Evolutionary conservation across 768 basidiomycete species (phyloP), one percentile per base, ranked within the genome.

Genomic region (Termitomyces sp.): DNA sequence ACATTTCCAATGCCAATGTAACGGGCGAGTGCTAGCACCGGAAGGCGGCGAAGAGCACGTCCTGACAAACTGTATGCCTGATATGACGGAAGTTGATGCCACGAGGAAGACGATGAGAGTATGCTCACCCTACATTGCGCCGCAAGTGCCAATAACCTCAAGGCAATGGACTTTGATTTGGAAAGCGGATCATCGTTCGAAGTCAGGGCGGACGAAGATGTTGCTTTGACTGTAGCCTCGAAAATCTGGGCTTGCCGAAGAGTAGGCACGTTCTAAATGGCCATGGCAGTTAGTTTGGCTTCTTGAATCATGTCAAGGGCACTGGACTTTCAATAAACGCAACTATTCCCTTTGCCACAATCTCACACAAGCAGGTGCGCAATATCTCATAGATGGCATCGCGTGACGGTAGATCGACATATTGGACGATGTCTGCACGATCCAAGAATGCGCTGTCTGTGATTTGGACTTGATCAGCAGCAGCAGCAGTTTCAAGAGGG

Each of bases 381-480:
- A 98, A 76, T 65, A 99, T 98, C 73, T 94, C 91, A 75, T 97
- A 98, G 51, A 98, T 84, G 0, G 95, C 97, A 64, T 95, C 91
- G 16, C 89, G 84, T 6, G 95, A 88, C 1, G 97, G 97, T 7
- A 94, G 81, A 65, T 95, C 96, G 20, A 98, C 83, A 68, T 94
- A 97, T 78, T 96, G 96, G 20, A 97, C 86, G 53, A 98, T 94
- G 68, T 99, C 97, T 9, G 96, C 97, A 44, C 97, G 89, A 70
- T 98, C 97, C 52, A 98, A 87, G 71, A 98, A 98, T 4, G 96
- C 97, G 54, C 86, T 87, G 68, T 99, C 96, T 98, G 49, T 55
- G 54, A 20, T 7, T 8, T 52, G 9, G 12, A 38, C 53, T 42
- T 54, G 18, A 42, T 54, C 7, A 51, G 38, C n/a, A 60, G 32